Evolutionary conservation across 306 rosid genomes (phyloP).

Genomic region (Sicyos baderoa): DNA sequence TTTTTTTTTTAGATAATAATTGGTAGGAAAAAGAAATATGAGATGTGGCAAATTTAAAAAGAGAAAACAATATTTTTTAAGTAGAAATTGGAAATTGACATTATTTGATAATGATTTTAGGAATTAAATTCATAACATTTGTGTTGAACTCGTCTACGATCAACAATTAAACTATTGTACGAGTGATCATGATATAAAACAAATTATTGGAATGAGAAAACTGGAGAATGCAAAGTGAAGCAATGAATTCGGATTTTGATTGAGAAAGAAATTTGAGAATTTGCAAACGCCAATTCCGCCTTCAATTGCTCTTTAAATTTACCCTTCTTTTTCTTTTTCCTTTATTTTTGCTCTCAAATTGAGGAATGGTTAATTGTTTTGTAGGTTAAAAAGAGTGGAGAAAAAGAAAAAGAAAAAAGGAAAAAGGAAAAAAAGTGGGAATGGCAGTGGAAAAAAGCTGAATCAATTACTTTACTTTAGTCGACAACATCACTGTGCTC

Average conservation of each 20-base stretch:
- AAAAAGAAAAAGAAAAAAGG: background rate
- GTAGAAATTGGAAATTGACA: too few species aligned
- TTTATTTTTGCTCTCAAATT: background rate
- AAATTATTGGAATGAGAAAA: too few species aligned
- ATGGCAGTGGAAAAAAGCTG: slow-evolving; percentile 14
- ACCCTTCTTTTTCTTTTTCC: background rate
- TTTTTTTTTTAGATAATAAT: too few species aligned
- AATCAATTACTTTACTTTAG: slow-evolving; percentile 15
- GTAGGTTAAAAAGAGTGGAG: background rate
- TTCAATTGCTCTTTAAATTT: slow-evolving; percentile 3
- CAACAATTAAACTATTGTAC: too few species aligned
- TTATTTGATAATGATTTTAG: too few species aligned
- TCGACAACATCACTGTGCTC: slow-evolving; percentile 19
- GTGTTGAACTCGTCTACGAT: too few species aligned
- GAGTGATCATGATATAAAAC: too few species aligned
- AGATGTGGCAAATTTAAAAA: too few species aligned
- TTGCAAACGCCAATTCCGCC: slow-evolving; percentile 16
- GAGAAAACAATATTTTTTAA: too few species aligned
- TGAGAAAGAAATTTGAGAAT: background rate
- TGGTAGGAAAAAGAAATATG: too few species aligned
- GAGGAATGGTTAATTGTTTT: background rate
- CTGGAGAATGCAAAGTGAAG: too few species aligned
- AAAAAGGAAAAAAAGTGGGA: background rate
- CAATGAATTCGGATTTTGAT: background rate
- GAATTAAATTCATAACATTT: too few species aligned